Base-by-base conservation (phyloP, 345 rosid genomes). In the Linum lewisii region DNA sequence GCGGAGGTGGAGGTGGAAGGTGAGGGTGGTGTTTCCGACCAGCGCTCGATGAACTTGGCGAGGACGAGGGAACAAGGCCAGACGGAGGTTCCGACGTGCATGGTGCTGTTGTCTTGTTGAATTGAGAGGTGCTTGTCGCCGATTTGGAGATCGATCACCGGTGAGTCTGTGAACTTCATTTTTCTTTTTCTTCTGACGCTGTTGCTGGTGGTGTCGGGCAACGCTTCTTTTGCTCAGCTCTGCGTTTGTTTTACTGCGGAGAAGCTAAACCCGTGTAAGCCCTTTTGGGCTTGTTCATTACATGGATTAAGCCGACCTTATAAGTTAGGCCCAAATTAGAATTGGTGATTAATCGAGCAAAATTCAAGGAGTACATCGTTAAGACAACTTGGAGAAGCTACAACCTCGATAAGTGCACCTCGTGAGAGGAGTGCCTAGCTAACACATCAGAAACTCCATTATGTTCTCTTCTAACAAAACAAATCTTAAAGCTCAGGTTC, bases 21-120 rank as follows among this genome's bases (percentile, higher is more conserved):
- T 11, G 51, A 13, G 53, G 9, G 75, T 71, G 51, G 7, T 4
- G 24, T 4, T 52, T 6, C 24, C 15, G 92, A 71, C 98, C 98
- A 91, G 36, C 96, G 96, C 37, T 91, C 96, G 60, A 72, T 84
- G 82, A 91, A 91, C 69, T 91, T 91, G 62, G 95, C 76, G 69
- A 91, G 95, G 61, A 91, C 88, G 14, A 88, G 70, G 50, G 95
- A 91, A 63, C 96, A 82, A 53, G 96, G 85, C 98, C 98, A 91
- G 6, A 91, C 88, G 76, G 98, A 84, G 61, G 95, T 91, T 50
- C 94, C 97, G 25, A 90, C 97, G 77, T 90, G 94, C 77, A 85
- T 75, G 50, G 97, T 79, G 4, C 75, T 84, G 68, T 90, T 90
- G 81, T 90, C 94, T 62, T 90, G 94, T 19, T 78, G 91, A 77